Conservation (phyloP, 208 protist genomes). For the Blastocrithidia nonstop region DNA sequence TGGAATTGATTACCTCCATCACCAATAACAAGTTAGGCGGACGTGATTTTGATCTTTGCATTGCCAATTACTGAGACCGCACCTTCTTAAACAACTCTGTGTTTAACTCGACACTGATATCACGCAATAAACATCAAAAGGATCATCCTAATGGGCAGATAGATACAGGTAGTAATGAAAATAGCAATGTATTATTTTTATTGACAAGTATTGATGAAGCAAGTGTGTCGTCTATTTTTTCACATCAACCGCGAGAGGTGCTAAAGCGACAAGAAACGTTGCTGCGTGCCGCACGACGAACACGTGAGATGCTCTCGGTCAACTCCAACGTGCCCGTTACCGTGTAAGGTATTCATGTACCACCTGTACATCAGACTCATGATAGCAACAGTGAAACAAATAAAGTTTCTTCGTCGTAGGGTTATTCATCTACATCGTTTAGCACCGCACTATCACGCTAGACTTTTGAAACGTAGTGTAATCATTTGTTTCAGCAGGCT, state of each 20-base stretch:
- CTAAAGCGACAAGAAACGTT: constrained; percentile 43
- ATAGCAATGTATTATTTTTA: too few species aligned
- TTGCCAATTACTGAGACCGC: constrained; percentile 65
- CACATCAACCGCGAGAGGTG: constrained; percentile 2
- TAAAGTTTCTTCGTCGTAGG: too few species aligned
- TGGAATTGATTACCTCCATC: constrained; percentile 18
- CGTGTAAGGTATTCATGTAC: constrained; percentile 52
- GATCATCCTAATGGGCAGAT: too few species aligned
- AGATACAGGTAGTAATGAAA: too few species aligned
- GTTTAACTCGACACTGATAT: constrained; percentile 2
- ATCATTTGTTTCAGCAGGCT: constrained; percentile 22
- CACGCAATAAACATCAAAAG: neutral
- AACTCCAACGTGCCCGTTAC: constrained; percentile 69
- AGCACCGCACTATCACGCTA: constrained; percentile 22
- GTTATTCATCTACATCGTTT: constrained; percentile 8
- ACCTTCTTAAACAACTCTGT: constrained; percentile 22
- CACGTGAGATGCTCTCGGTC: constrained; percentile 79
- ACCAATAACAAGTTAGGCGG: constrained; percentile 63
- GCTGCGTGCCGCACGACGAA: constrained; percentile 54
- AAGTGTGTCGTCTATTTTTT: too few species aligned
- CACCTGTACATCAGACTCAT: constrained; percentile 1
- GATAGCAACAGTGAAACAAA: too few species aligned
- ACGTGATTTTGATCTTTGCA: constrained; percentile 68
- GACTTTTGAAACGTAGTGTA: constrained; percentile 57
- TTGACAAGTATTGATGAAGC: too few species aligned